phyloP scores from a whole-genome alignment of 2,329 filamentous ascomycete species.

The Microdochium paspali region DNA sequence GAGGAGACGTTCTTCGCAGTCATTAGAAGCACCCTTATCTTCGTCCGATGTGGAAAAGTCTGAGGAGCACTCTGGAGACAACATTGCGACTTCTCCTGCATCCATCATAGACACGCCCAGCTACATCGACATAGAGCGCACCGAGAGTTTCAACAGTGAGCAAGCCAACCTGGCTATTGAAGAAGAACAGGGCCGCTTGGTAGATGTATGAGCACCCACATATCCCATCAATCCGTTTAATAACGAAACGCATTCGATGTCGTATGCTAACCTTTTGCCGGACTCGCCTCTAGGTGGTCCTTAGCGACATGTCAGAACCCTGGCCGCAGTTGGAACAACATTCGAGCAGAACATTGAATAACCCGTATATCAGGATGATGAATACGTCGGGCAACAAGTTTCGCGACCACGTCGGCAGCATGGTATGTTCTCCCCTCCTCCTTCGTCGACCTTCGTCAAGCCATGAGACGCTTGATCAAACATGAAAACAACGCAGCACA shows the following conservation, averaged over 20 bases:
- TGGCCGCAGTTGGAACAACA: constrained; percentile 75
- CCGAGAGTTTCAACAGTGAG: constrained; percentile 23
- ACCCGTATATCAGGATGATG: constrained; percentile 97
- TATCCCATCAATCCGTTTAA: too few relatives aligned
- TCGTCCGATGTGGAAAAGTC: not conserved
- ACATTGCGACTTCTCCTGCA: too few relatives aligned
- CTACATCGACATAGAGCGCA: constrained; percentile 58
- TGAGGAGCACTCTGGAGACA: constrained; percentile 5
- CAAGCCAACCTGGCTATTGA: constrained; percentile 16
- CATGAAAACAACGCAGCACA: too few relatives aligned
- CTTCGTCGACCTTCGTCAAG: too few relatives aligned
- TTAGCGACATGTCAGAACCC: constrained; percentile 99
- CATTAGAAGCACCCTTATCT: constrained; percentile 1
- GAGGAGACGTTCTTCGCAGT: not conserved
- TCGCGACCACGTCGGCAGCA: constrained; percentile 84
- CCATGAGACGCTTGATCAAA: too few relatives aligned
- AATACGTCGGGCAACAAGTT: constrained; percentile 88
- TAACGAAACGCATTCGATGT: too few relatives aligned
- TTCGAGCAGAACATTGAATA: constrained; percentile 83
- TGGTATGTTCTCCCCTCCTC: constrained; percentile 52
- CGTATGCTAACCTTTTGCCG: too few relatives aligned
- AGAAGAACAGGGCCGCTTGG: constrained; percentile 41
- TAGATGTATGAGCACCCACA: constrained; percentile 60
- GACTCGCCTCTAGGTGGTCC: constrained; percentile 52
- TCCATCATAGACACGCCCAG: constrained; percentile 37